Conservation (phyloP, 139 green algal genomes). For the Nannochloris sp. region DNA sequence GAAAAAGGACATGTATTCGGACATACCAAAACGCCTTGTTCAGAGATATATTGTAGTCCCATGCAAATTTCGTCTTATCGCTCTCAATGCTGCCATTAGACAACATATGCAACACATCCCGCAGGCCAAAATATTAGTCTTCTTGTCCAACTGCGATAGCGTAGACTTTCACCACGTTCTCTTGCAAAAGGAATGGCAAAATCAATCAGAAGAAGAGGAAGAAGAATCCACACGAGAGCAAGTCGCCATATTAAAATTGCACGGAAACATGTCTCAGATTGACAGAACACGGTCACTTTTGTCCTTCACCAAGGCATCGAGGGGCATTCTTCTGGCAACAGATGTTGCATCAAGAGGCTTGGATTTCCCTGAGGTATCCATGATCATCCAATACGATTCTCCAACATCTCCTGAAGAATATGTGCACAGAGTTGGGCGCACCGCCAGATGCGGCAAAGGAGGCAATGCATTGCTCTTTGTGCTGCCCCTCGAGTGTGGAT, state of each 20-base stretch:
- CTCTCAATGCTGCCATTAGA: conserved; percentile 51
- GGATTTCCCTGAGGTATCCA: conserved; percentile 83
- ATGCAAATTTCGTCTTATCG: conserved; percentile 65
- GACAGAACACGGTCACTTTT: conserved; percentile 68
- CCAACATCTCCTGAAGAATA: conserved; percentile 76
- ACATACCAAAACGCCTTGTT: conserved; percentile 57
- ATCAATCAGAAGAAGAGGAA: neutral
- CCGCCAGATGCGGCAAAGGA: conserved; percentile 67
- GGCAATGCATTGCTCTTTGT: conserved; percentile 82
- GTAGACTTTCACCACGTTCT: conserved; percentile 76
- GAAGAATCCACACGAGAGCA: neutral
- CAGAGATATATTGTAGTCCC: conserved; percentile 75
- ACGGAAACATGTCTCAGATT: conserved; percentile 76
- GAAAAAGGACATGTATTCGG: conserved; percentile 31
- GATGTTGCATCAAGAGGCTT: conserved; percentile 78
- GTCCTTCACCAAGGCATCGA: conserved; percentile 38
- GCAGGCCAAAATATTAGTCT: conserved; percentile 75
- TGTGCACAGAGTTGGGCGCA: conserved; percentile 79
- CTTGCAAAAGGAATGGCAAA: conserved; percentile 23
- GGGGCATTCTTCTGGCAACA: conserved; percentile 74
- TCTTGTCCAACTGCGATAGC: conserved; percentile 80
- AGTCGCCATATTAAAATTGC: conserved; percentile 68
- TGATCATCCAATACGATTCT: conserved; percentile 89
- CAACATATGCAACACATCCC: conserved; percentile 8
- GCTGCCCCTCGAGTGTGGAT: conserved; percentile 71